phyloP scores from a whole-genome alignment of 139 green algal genomes.

The Picochlorum sp. region DNA sequence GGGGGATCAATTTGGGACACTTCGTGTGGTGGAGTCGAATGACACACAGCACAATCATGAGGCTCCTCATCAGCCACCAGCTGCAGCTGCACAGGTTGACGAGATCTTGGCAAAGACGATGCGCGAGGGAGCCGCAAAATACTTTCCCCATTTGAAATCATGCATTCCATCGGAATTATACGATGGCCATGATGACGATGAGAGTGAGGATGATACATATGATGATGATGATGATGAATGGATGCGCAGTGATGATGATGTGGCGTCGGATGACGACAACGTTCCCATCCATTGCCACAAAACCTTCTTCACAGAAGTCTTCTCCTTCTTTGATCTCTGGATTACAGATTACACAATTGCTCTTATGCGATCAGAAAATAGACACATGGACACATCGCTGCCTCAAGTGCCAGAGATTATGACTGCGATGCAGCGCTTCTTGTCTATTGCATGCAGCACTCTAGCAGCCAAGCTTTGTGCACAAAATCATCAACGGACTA shows the following conservation, averaged over 20 bases:
- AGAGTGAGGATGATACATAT: background rate
- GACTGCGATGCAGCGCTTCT: background rate
- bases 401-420: background rate
- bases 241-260: background rate
- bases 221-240: background rate
- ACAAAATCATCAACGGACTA: constrained; percentile 6
- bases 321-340: constrained; percentile 26
- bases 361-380: background rate
- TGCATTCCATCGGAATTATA: constrained; percentile 20
- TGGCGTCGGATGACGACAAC: background rate
- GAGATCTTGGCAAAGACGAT: background rate
- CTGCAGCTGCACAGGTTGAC: background rate
- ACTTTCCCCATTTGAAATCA: constrained; percentile 18
- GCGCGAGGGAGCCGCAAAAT: constrained; percentile 5
- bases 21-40: background rate
- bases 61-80: no score
- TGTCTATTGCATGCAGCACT: constrained; percentile 9
- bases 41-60: no score
- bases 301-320: constrained; percentile 26
- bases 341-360: constrained; percentile 12
- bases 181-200: background rate
- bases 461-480: background rate
- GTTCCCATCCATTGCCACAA: background rate
- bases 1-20: constrained; percentile 2
- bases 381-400: background rate